These are phyloP conservation scores for Mycosphaerelloides madeirae DNA, from an alignment of 2,329 filamentous ascomycete species.

Conservation along the genomic window DNA sequence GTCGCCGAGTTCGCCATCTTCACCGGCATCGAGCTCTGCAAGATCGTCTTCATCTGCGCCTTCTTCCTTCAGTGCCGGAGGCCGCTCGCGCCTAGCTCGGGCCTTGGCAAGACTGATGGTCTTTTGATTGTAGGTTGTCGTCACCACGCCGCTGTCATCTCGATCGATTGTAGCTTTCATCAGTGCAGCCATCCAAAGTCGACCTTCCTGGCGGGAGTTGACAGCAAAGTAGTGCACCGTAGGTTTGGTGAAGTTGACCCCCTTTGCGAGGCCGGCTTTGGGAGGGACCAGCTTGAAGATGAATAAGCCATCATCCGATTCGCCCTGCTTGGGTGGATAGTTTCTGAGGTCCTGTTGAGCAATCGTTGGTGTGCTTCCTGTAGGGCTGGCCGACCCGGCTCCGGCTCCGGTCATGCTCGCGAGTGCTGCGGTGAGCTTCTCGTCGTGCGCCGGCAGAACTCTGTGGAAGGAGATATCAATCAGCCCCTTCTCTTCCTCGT, in stretches of 20 bases:
- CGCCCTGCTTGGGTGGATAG: conserved; percentile 32
- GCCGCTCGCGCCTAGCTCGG: conserved; percentile 78
- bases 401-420: conserved; percentile 88
- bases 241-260: conserved; percentile 95
- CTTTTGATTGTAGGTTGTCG: conserved; percentile 93
- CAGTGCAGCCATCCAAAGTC: conserved; percentile 95
- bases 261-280: conserved; percentile 76
- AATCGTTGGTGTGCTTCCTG: conserved; percentile 36
- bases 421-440: conserved; percentile 83
- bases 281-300: conserved; percentile 98
- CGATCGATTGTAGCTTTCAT: conserved; percentile 99
- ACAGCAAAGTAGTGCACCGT: conserved; percentile 97
- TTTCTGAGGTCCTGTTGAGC: conserved; percentile 35
- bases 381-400: conserved; percentile 53
- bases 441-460: conserved; percentile 89
- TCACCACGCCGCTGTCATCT: conserved; percentile 67
- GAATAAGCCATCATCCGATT: conserved; percentile 64
- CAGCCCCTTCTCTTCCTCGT: conserved; percentile 86
- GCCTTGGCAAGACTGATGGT: conserved; percentile 91
- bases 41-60: conserved; percentile 26
- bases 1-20: conserved; percentile 7
- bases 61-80: conserved; percentile 74
- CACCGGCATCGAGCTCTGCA: conserved; percentile 12
- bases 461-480: conserved; percentile 98
- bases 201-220: conserved; percentile 79